Evolutionary conservation across 805 yeast genomes (phyloP).

Genomic region (Candida dajiaensis): DNA sequence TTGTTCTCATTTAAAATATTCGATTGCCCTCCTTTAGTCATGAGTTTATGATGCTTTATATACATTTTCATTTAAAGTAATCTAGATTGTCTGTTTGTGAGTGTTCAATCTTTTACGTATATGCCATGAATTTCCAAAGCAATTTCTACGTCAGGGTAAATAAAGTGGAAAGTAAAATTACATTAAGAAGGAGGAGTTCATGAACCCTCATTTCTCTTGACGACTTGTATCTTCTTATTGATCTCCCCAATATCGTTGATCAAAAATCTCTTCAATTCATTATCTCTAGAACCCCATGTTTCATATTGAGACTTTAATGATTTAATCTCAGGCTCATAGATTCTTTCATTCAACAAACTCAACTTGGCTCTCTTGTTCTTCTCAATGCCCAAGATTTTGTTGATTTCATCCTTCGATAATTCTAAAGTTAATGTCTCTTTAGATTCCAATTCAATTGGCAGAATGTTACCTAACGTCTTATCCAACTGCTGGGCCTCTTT

Average conservation of each 20-base stretch:
- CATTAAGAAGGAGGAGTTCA: too few relatives aligned
- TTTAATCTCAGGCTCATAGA: constrained; percentile 15
- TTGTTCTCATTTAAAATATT: not conserved
- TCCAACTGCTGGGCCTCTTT: constrained; percentile 10
- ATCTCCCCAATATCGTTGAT: constrained; percentile 15
- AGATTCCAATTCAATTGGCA: constrained; percentile 12
- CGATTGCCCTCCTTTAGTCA: not conserved
- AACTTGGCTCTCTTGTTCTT: constrained; percentile 15
- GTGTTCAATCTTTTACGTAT: too few relatives aligned
- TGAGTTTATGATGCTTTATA: not conserved
- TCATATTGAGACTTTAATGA: constrained; percentile 12
- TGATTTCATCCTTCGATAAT: constrained; percentile 15
- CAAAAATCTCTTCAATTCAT: constrained; percentile 19
- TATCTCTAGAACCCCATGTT: constrained; percentile 18
- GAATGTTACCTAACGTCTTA: constrained; percentile 9
- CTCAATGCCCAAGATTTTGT: constrained; percentile 15
- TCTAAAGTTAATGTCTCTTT: constrained; percentile 6
- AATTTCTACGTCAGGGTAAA: too few relatives aligned
- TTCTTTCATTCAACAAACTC: constrained; percentile 13
- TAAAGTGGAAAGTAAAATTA: too few relatives aligned
- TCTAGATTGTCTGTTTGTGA: too few relatives aligned
- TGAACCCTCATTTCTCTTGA: constrained; percentile 1
- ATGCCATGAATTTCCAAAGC: too few relatives aligned
- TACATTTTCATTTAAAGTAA: not conserved
- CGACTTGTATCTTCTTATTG: constrained; percentile 12